phyloP scores from a whole-genome alignment of 768 basidiomycete genomes.

The Suillus paluster region DNA sequence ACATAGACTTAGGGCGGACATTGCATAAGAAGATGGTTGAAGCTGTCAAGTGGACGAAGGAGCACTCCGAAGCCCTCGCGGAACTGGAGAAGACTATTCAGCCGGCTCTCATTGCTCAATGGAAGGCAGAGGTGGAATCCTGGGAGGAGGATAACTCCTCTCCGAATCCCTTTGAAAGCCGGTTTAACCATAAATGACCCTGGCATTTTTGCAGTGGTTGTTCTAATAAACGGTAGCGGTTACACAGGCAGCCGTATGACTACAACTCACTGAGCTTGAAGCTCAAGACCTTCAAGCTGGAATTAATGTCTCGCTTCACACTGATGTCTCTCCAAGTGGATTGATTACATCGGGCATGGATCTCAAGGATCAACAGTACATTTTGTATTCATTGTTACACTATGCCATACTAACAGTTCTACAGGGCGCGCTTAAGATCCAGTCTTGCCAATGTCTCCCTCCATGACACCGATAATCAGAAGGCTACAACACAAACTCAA shows the following conservation, averaged over 20 bases:
- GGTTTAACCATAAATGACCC: background rate
- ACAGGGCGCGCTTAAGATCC: background rate
- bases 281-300: background rate
- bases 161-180: background rate
- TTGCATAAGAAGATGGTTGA: conserved; percentile 1
- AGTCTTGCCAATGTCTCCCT: background rate
- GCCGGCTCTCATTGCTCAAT: no score
- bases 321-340: background rate
- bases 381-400: no score
- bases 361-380: conserved; percentile 1
- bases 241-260: background rate
- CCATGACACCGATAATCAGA: background rate
- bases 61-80: no score
- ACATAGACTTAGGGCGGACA: conserved; percentile 1
- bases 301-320: background rate
- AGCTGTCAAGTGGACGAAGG: background rate
- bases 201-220: background rate
- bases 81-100: no score
- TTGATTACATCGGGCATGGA: background rate
- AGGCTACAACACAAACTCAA: background rate
- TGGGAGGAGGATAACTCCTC: background rate
- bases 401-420: background rate
- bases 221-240: background rate
- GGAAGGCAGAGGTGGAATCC: background rate
- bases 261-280: background rate